Base-by-base conservation (phyloP, 1,284 basidiomycete species). In the Erythrobasidium hasegawianum region DNA sequence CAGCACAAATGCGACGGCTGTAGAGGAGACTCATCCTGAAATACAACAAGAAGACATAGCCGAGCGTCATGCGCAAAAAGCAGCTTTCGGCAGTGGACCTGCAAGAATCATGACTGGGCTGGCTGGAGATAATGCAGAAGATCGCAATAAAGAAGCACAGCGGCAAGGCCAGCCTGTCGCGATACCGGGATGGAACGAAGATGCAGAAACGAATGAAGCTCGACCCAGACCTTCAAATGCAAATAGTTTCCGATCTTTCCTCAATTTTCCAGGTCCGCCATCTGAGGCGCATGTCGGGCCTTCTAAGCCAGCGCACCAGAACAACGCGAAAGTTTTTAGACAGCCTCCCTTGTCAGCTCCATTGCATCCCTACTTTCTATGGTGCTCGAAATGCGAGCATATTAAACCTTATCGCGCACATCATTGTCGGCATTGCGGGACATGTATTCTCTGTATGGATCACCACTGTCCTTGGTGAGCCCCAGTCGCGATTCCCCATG, bases 361-460 rank as follows among this genome's bases (percentile, higher is more conserved):
- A 5, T 14, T 60, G 43, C 58, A 50, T 27, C 29, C 27, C 3
- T 60, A 60, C 27, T 60, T 49, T 33, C n/a, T 41, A 9, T 60
- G 58, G 58, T 60, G 58, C 29, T 27, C 43, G 2, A 18, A 45
- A 10, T 55, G 59, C 40, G 52, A 49, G 40, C 18, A 24, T n/a
- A 53, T 45, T 38, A 64, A 57, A 53, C 61, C 54, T 18, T 57
- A 45, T 27, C 29, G 61, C 2, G 78, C 86, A 8, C 89, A 90
- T 76, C 88, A 90, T 77, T 91, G 89, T 78, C 79, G 86, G 16
- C 73, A 73, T 41, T 72, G 72, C 29, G 71, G 70, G 0, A 59
- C 66, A 9, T 69, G 72, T 47, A 69, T 74, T 0, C 60, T 73
- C 11, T 69, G 70, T 65, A 72, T 57, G 69, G 71, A 66, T 68